Conservation (phyloP, 441 rosid genomes). For the Brassica balearica region DNA sequence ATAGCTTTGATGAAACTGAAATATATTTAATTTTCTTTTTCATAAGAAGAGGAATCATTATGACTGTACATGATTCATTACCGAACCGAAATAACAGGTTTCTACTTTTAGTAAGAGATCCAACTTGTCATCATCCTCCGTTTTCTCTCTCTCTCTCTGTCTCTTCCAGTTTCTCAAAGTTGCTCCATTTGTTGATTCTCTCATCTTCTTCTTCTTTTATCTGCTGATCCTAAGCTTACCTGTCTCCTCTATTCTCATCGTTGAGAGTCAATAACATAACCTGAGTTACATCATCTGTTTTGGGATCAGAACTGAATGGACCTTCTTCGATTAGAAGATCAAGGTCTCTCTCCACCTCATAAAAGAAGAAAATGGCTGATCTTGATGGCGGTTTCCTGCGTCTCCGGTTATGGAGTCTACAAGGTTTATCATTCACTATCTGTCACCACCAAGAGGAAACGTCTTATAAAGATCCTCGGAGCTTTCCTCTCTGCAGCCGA, state of each 20-base stretch:
- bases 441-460: constrained; percentile 54
- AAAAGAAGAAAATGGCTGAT: constrained; percentile 64
- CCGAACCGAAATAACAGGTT: too few relatives aligned
- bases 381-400: constrained; percentile 42
- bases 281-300: not conserved
- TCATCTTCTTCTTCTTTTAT: too few relatives aligned
- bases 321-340: constrained; percentile 22
- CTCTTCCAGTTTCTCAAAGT: too few relatives aligned
- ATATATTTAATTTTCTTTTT: too few relatives aligned
- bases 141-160: too few relatives aligned
- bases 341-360: constrained; percentile 36
- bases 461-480: constrained; percentile 56
- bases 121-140: too few relatives aligned
- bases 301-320: constrained; percentile 50
- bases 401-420: constrained; percentile 56
- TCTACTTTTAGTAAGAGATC: too few relatives aligned
- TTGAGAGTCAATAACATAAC: not conserved
- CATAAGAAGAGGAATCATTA: too few relatives aligned
- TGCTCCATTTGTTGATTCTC: too few relatives aligned
- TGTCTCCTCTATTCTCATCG: not conserved
- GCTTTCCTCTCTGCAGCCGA: constrained; percentile 65
- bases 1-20: too few relatives aligned
- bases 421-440: constrained; percentile 64
- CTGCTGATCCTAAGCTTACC: not conserved
- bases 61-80: too few relatives aligned